phyloP scores from a whole-genome alignment of 495 filamentous ascomycete species.

The Chaetomium tenue region DNA sequence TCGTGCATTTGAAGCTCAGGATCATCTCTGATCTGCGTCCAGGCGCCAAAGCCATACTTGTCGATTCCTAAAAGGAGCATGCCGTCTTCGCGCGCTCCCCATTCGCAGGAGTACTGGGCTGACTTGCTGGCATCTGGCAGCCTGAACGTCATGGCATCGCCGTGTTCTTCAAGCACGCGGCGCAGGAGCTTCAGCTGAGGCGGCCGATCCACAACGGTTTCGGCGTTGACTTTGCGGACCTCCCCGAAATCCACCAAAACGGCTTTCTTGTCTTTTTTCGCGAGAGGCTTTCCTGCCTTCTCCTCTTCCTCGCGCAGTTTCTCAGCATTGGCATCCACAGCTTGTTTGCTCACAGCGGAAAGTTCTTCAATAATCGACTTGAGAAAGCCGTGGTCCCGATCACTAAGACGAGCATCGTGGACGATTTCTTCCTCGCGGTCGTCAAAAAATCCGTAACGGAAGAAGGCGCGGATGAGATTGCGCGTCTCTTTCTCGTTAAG shows the following conservation, averaged over 20 bases:
- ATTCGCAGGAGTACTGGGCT: constrained; percentile 78
- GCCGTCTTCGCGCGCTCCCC: constrained; percentile 90
- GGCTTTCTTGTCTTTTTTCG: constrained; percentile 96
- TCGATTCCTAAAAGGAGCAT: constrained; percentile 95
- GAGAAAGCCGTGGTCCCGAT: constrained; percentile 75
- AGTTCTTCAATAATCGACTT: constrained; percentile 59
- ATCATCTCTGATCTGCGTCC: constrained; percentile 90
- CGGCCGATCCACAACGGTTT: constrained; percentile 86
- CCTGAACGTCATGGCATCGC: constrained; percentile 73
- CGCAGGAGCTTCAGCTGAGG: constrained; percentile 81
- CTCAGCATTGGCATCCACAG: constrained; percentile 69
- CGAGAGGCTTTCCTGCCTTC: constrained; percentile 67
- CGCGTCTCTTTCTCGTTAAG: constrained; percentile 88
- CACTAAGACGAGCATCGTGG: constrained; percentile 75
- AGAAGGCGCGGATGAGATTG: constrained; percentile 81
- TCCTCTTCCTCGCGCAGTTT: constrained; percentile 70
- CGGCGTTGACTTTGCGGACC: constrained; percentile 90
- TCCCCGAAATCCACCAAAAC: constrained; percentile 90
- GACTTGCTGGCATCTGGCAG: constrained; percentile 88
- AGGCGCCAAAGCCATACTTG: constrained; percentile 90
- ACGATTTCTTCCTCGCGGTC: constrained; percentile 83
- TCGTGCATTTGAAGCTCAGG: constrained; percentile 79
- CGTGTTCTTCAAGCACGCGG: constrained; percentile 59
- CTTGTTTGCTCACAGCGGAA: constrained; percentile 54
- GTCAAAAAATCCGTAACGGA: constrained; percentile 83